Base-by-base conservation (phyloP, 129 eudicot genomes). In the Saussurea involucrata region DNA sequence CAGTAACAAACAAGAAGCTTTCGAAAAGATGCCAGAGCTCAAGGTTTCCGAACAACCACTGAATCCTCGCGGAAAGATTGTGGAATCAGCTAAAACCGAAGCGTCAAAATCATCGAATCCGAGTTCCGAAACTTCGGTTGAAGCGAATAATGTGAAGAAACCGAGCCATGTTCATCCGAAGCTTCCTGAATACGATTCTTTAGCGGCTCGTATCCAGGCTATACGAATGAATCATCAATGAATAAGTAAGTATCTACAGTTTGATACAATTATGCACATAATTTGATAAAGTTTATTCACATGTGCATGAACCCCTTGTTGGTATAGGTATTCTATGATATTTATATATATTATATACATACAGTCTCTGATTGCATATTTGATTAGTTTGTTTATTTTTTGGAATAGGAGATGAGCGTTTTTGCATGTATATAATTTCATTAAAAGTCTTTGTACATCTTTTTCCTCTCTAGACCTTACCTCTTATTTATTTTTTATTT, bases 121-220 rank as follows among this genome's bases (percentile, higher is more conserved):
- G 69, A 25, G 73, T 63, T 73, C 28, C 11, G 57, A 72, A 73
- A 53, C 76, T 28, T 81, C 87, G n/a, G 44, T 29, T 9, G 80
- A 82, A 42, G 87, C 64, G 55, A 87, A 78, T 42, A 66, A 80
- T 71, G 63, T 55, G 3, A 86, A 85, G 83, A 84, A 79, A 73
- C 90, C 97, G 15, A 89, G 90, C 74, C 97, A 94, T 82, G 97
- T 94, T 69, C 98, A 91, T 80, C 97, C 97, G 66, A 94, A 94
- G 82, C 97, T 94, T 76, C 97, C 97, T 4, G 97, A 94, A 9
- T 94, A 84, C 69, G 96, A 91, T 9, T 63, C 78, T 31, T 36
- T 94, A 33, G 85, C 86, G 40, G 88, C 92, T 63, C 88, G 85
- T 55, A 71, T 94, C 0, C 90, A 87, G 84, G 80, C 92, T 24